Evolutionary conservation across 2,329 filamentous ascomycete species (phyloP).

Genomic region (Zopfia rhizophila): DNA sequence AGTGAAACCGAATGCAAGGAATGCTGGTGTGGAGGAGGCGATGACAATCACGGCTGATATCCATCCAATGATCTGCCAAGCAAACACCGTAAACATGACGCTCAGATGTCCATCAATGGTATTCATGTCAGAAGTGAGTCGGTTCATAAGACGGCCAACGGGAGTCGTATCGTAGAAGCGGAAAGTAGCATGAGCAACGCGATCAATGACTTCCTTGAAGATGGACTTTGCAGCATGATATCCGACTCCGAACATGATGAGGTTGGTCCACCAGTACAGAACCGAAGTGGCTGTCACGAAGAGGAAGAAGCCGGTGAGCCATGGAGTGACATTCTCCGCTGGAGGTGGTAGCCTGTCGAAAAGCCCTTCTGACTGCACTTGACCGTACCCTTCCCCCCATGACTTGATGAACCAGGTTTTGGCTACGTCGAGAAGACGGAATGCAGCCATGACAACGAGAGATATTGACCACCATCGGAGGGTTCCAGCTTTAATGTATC

Average conservation of each 20-base stretch:
- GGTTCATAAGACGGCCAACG: conserved; percentile 89
- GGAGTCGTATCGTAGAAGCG: conserved; percentile 92
- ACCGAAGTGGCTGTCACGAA: conserved; percentile 57
- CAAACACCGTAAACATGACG: conserved; percentile 75
- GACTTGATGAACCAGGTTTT: conserved; percentile 85
- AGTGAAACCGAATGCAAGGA: conserved; percentile 75
- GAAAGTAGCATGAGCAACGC: conserved; percentile 83
- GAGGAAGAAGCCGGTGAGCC: conserved; percentile 76
- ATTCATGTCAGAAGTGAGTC: conserved; percentile 88
- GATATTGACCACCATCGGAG: conserved; percentile 77
- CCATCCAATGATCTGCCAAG: conserved; percentile 77
- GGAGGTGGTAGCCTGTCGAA: conserved; percentile 71
- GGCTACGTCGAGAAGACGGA: conserved; percentile 71
- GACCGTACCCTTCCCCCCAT: conserved; percentile 81
- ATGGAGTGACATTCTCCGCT: conserved; percentile 72
- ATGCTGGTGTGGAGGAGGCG: conserved; percentile 78
- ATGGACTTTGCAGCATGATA: conserved; percentile 80
- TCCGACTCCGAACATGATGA: conserved; percentile 78
- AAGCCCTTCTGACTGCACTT: conserved; percentile 36
- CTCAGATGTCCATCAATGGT: conserved; percentile 90
- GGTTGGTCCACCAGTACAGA: conserved; percentile 68
- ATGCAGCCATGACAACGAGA: conserved; percentile 70
- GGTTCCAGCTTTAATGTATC: conserved; percentile 84
- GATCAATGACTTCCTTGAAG: conserved; percentile 76
- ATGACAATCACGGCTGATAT: conserved; percentile 79